Conservation (phyloP, 257 asterid species). For the Rauvolfia tetraphylla region DNA sequence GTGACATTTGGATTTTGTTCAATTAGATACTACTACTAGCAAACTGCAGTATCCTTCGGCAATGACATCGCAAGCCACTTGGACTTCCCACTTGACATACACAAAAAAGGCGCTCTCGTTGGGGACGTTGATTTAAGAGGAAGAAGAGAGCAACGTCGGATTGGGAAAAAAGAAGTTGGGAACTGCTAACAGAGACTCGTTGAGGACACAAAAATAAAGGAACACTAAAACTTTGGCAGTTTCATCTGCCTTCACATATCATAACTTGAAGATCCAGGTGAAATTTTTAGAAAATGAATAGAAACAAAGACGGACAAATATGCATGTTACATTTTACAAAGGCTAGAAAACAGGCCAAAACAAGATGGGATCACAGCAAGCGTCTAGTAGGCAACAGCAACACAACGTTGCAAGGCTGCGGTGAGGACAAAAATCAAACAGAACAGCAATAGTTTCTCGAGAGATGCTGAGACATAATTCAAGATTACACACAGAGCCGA, state of each 20-base stretch:
- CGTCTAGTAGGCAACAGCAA: constrained; percentile 67
- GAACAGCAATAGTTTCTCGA: background rate
- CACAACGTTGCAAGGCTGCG: constrained; percentile 38
- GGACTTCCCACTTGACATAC: background rate
- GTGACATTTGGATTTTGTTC: background rate
- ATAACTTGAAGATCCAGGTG: background rate
- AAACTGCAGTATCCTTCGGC: background rate
- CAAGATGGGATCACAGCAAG: constrained; percentile 39
- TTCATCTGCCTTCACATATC: background rate
- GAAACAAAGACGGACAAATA: background rate
- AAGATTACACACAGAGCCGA: background rate
- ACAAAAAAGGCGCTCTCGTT: too few species aligned
- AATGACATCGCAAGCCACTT: background rate
- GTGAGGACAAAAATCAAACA: background rate
- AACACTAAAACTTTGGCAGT: too few species aligned
- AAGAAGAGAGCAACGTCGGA: too few species aligned
- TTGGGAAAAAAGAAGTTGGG: too few species aligned
- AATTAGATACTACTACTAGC: too few species aligned
- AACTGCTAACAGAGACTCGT: background rate
- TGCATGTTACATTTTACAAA: background rate
- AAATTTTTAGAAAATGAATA: too few species aligned
- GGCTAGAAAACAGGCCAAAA: constrained; percentile 14
- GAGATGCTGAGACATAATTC: background rate
- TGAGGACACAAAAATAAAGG: too few species aligned
- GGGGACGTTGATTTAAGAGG: background rate